Base-by-base conservation (phyloP, 2,329 filamentous ascomycete genomes). In the Didymella pomorum region DNA sequence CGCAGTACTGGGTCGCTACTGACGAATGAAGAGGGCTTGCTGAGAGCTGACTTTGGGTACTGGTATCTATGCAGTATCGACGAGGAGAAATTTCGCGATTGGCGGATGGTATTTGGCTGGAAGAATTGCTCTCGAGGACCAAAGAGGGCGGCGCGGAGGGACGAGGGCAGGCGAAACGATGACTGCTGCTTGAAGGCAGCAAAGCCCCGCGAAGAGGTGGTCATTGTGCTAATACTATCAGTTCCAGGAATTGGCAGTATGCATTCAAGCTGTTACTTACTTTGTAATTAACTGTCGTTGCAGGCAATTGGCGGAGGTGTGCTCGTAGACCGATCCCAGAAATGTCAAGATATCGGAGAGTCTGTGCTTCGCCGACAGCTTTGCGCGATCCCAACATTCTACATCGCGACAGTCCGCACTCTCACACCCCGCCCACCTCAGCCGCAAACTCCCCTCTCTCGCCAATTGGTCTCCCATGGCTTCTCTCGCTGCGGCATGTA, bases 401-500 rank as follows among this genome's bases (percentile, higher is more conserved):
- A 71, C 69, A 66, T 52, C 58, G 63, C 60, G 50, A 57, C 56
- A 45, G 39, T 43, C 52, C 55, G 53, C 59, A 46, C 55, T 47
- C 48, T 53, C 45, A 55, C 63, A 53, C 44, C 50, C 62, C 60
- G 59, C 62, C 50, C 47, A 52, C 47, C 58, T 59, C 48, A 29
- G 55, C 57, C 56, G 60, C 62, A 61, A 55, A 66, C 58, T 56
- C 46, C 44, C 50, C 50, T 48, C 51, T 39, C 54, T 45, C 41
- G 68, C 63, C 72, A 70, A 68, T 70, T 67, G 69, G 62, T 50
- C 44, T 57, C 53, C 60, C 56, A 91, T 91, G 88, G 87, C 88
- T 76, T 89, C 87, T 70, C 80, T 90, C 73, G 83, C 84, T 74
- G 80, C 84, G 74, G 86, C 83, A 73, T 88, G 84, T 78, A 87